A percentile compares a stretch with the other conserved stretches of the same genome.
Evolutionary conservation across 2,329 filamentous ascomycete genomes (phyloP).

Genomic region (Davidsoniella virescens): DNA sequence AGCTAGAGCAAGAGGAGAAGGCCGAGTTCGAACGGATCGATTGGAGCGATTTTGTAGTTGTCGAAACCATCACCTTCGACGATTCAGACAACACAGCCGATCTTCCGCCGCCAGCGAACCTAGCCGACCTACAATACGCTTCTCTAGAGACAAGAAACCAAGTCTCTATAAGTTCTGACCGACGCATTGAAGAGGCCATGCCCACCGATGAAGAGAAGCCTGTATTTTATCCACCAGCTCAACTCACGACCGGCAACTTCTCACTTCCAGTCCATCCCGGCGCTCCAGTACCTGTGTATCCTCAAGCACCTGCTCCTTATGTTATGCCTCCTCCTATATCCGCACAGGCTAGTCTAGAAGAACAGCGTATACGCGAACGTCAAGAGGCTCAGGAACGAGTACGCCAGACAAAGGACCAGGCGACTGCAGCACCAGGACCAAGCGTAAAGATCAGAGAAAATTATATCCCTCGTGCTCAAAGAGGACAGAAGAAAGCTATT

Average conservation of each 20-base stretch:
- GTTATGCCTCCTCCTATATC: neutral
- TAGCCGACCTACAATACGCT: slow-evolving; percentile 83
- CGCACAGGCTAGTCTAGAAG: slow-evolving; percentile 32
- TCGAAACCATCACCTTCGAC: slow-evolving; percentile 85
- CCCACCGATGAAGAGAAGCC: slow-evolving; percentile 49
- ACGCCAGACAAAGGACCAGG: slow-evolving; percentile 50
- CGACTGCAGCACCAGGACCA: slow-evolving; percentile 53
- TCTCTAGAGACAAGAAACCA: slow-evolving; percentile 90
- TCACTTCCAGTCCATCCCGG: slow-evolving; percentile 31
- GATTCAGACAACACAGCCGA: slow-evolving; percentile 75
- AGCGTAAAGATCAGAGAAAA: slow-evolving; percentile 87
- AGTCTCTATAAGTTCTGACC: slow-evolving; percentile 64
- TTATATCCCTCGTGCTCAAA: slow-evolving; percentile 73
- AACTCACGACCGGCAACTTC: slow-evolving; percentile 24
- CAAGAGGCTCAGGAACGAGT: slow-evolving; percentile 44
- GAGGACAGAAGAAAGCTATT: slow-evolving; percentile 48
- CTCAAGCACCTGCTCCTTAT: slow-evolving; percentile 19
- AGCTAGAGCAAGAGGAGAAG: slow-evolving; percentile 69
- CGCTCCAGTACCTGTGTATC: slow-evolving; percentile 23
- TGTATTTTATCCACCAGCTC: slow-evolving; percentile 19
- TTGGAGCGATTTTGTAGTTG: slow-evolving; percentile 94
- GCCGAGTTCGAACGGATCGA: slow-evolving; percentile 70
- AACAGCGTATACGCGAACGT: slow-evolving; percentile 45
- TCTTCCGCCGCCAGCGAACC: slow-evolving; percentile 73
- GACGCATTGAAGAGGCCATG: slow-evolving; percentile 90